A percentile compares a stretch with the other conserved stretches of the same genome.
These are phyloP conservation scores for Chrysosporium queenslandicum DNA, from an alignment of 2,329 filamentous ascomycete species.

Conservation along the genomic window DNA sequence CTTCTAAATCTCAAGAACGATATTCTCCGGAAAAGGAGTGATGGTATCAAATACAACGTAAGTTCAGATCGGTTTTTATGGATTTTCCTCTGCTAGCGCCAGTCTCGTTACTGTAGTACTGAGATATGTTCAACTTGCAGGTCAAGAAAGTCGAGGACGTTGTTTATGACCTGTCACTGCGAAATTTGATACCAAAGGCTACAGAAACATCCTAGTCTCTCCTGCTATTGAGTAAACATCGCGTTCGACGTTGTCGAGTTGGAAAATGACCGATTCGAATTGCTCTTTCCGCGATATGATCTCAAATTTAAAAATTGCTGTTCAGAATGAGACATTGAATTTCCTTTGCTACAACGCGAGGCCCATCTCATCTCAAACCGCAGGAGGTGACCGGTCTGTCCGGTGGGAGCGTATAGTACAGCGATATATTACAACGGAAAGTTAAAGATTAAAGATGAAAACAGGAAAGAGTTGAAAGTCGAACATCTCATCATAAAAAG, in stretches of 20 bases:
- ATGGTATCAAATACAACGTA: slow-evolving; percentile 85
- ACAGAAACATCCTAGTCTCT: neutral
- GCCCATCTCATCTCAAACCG: too few species aligned
- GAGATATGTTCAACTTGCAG: slow-evolving; percentile 24
- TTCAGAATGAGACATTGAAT: too few species aligned
- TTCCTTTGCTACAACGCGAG: too few species aligned
- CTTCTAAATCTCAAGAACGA: slow-evolving; percentile 97
- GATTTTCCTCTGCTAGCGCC: neutral
- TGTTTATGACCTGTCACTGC: slow-evolving; percentile 84
- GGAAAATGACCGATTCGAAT: too few species aligned
- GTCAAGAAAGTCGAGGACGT: slow-evolving; percentile 98
- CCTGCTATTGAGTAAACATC: too few species aligned
- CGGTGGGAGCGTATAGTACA: neutral
- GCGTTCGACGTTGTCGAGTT: too few species aligned
- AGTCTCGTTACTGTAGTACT: neutral
- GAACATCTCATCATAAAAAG: neutral
- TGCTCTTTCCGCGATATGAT: too few species aligned
- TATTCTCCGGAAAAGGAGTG: slow-evolving; percentile 71
- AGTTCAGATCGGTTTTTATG: slow-evolving; percentile 16
- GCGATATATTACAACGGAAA: neutral
- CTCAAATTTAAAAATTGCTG: too few species aligned
- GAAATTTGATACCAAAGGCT: slow-evolving; percentile 62
- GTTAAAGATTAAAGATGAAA: neutral
- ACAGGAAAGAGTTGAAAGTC: neutral
- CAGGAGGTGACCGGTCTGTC: too few species aligned